Conservation (phyloP, 768 basidiomycete genomes). For the Lactifluus rugatus region DNA sequence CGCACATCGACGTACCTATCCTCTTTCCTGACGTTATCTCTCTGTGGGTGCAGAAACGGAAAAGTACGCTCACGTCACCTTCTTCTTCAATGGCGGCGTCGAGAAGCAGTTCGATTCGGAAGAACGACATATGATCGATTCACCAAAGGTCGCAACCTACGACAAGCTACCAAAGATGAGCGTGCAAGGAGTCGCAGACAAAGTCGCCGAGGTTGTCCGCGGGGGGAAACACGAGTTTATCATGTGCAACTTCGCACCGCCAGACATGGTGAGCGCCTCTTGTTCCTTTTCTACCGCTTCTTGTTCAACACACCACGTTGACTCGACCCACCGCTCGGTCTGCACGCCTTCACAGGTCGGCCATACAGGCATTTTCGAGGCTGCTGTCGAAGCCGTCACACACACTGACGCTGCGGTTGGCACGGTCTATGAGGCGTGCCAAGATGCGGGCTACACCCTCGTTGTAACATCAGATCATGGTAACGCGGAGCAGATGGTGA, state of each 20-base stretch:
- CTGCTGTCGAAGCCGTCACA: conserved; percentile 79
- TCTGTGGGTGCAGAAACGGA: conserved; percentile 59
- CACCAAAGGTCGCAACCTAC: conserved; percentile 91
- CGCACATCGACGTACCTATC: background rate
- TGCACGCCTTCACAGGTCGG: conserved; percentile 48
- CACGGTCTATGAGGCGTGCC: conserved; percentile 76
- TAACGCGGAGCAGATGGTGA: conserved; percentile 92
- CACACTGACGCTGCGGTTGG: conserved; percentile 88
- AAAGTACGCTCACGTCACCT: conserved; percentile 95
- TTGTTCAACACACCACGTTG: background rate
- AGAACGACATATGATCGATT: conserved; percentile 79
- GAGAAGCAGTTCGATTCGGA: conserved; percentile 85
- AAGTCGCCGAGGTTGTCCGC: conserved; percentile 80
- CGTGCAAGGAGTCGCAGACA: conserved; percentile 79
- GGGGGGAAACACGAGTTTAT: conserved; percentile 70
- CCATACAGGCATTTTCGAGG: conserved; percentile 86
- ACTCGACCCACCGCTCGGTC: background rate
- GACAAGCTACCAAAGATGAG: conserved; percentile 88
- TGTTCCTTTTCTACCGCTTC: background rate
- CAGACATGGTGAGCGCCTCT: conserved; percentile 67
- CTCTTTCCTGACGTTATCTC: background rate
- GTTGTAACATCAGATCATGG: conserved; percentile 91
- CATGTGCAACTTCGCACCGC: conserved; percentile 97
- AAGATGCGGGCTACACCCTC: conserved; percentile 78
- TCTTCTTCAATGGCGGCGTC: conserved; percentile 96